Conservation (phyloP, 257 asterid genomes). For the Rauvolfia tetraphylla region DNA sequence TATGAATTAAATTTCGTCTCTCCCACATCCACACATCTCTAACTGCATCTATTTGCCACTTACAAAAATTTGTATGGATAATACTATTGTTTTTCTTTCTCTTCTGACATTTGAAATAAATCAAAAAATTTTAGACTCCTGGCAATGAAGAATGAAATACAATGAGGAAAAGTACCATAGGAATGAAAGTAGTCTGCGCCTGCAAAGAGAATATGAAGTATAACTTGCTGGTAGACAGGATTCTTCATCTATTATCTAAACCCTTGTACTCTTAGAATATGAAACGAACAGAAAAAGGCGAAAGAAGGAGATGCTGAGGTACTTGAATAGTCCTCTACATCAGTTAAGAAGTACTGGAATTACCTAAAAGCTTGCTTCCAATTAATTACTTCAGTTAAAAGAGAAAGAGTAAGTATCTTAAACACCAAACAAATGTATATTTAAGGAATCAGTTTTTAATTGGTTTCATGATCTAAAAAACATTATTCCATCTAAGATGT, state of each 20-base stretch:
- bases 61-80: no score
- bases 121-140: not conserved
- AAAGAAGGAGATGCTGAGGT: not conserved
- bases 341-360: not conserved
- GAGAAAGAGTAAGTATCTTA: not conserved
- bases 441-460: not conserved
- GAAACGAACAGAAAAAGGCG: not conserved
- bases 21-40: not conserved
- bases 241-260: not conserved
- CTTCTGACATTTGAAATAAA: not conserved
- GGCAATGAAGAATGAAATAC: not conserved
- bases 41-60: not conserved
- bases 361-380: not conserved
- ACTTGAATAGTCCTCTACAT: not conserved
- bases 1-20: not conserved
- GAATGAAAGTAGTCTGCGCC: not conserved
- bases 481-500: not conserved
- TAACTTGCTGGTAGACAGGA: not conserved
- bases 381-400: not conserved
- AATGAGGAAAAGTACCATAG: no score
- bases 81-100: not conserved
- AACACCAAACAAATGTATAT: not conserved
- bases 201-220: not conserved
- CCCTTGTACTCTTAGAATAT: not conserved
- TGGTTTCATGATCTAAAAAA: not conserved